Evolutionary conservation across 108 stramenopile species (phyloP).

Genomic region (Pinguiococcus pyrenoidosus): DNA sequence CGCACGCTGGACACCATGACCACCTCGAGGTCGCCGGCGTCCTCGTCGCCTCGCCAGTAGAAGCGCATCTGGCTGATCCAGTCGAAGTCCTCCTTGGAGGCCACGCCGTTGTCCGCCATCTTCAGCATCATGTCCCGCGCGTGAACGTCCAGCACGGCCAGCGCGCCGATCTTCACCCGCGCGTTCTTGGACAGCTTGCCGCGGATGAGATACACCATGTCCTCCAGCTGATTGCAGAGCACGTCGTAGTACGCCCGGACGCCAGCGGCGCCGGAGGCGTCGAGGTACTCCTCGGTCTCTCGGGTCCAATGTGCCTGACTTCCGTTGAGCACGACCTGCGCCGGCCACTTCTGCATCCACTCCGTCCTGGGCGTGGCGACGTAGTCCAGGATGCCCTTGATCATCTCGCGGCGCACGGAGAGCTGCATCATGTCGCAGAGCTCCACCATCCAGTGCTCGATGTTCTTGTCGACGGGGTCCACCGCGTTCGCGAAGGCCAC

Average conservation of each 20-base stretch:
- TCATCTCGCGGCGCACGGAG: slow-evolving; percentile 28
- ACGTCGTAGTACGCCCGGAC: slow-evolving; percentile 28
- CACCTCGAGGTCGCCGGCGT: slow-evolving; percentile 29
- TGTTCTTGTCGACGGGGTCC: slow-evolving; percentile 39
- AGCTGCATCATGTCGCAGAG: slow-evolving; percentile 41
- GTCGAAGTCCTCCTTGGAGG: slow-evolving; percentile 31
- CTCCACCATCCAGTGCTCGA: slow-evolving; percentile 52
- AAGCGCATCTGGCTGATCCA: slow-evolving; percentile 38
- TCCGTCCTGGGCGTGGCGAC: slow-evolving; percentile 19
- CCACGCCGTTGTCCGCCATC: slow-evolving; percentile 38
- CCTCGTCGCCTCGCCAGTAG: slow-evolving; percentile 32
- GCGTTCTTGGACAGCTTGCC: slow-evolving; percentile 29
- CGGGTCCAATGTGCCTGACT: slow-evolving; percentile 33
- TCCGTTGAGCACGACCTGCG: slow-evolving; percentile 30
- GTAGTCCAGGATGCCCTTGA: slow-evolving; percentile 25
- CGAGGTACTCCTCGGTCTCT: slow-evolving; percentile 21
- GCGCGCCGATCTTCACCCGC: slow-evolving; percentile 25
- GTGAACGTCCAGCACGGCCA: slow-evolving; percentile 35
- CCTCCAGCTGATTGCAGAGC: slow-evolving; percentile 24
- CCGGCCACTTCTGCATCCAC: slow-evolving; percentile 43
- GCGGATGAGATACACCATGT: slow-evolving; percentile 39
- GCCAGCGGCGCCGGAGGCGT: slow-evolving; percentile 19
- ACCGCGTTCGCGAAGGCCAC: slow-evolving; percentile 26
- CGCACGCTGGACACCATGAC: slow-evolving; percentile 36
- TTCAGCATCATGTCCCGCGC: slow-evolving; percentile 36